These are phyloP conservation scores for Punica granatum DNA, from an alignment of 345 rosid genomes.

Conservation along the genomic window DNA sequence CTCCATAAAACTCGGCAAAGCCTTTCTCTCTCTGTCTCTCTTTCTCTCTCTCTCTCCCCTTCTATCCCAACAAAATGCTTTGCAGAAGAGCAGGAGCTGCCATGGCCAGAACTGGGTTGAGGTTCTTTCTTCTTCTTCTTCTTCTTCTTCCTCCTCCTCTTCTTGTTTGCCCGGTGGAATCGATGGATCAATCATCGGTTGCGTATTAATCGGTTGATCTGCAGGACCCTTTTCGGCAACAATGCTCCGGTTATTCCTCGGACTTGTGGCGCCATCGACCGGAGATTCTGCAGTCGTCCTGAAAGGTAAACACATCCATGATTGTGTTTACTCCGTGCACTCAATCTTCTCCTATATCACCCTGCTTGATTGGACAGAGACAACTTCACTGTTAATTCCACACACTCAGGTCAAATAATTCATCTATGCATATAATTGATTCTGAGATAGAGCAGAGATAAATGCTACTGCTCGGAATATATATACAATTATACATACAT, in stretches of 20 bases:
- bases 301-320: constrained; percentile 6
- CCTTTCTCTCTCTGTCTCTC: neutral
- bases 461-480: no score
- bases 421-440: no score
- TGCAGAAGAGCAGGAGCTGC: constrained; percentile 8
- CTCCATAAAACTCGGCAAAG: neutral
- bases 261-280: no score
- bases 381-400: neutral
- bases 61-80: neutral
- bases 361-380: no score
- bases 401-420: no score
- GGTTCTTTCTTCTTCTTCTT: neutral
- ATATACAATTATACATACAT: no score
- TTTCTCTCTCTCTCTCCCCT: neutral
- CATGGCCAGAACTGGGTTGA: neutral
- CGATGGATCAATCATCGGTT: neutral
- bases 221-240: constrained; percentile 6
- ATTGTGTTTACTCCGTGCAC: no score
- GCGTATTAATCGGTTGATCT: neutral
- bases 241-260: neutral
- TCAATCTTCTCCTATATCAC: no score
- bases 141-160: neutral
- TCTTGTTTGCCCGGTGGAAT: neutral
- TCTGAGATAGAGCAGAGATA: no score
- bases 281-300: constrained; percentile 8